Evolutionary conservation across 1,139 yeast species (phyloP).

Genomic region (Suhomyces yuchorum): DNA sequence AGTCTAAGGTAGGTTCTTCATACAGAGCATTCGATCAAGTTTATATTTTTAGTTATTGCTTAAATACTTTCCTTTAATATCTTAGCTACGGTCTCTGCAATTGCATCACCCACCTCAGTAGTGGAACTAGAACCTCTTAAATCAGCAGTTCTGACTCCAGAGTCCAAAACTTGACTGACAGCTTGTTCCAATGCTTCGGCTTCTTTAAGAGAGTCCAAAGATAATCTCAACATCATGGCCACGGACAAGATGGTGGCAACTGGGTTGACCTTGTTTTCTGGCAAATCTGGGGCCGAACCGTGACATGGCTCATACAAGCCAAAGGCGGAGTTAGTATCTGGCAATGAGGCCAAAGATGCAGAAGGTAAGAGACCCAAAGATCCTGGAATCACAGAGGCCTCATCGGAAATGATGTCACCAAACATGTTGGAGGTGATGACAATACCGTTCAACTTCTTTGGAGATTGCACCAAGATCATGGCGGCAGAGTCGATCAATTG

Average conservation of each 20-base stretch:
- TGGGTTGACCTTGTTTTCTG: constrained; percentile 87
- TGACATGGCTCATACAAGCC: constrained; percentile 98
- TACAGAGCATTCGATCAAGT: background rate
- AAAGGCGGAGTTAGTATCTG: constrained; percentile 90
- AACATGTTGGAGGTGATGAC: constrained; percentile 94
- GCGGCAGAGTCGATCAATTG: constrained; percentile 98
- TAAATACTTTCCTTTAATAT: constrained; percentile 37
- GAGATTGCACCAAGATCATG: constrained; percentile 90
- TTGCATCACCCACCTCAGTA: constrained; percentile 89
- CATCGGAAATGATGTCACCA: constrained; percentile 97
- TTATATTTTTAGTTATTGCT: background rate
- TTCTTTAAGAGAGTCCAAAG: constrained; percentile 77
- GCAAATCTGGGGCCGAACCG: constrained; percentile 96
- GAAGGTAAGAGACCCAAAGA: constrained; percentile 94
- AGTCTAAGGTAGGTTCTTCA: too few relatives aligned
- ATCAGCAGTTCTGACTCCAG: constrained; percentile 89
- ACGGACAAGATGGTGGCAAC: constrained; percentile 92
- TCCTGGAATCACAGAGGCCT: constrained; percentile 97
- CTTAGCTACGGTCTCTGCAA: constrained; percentile 69
- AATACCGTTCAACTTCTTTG: constrained; percentile 87
- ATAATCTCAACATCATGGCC: constrained; percentile 95
- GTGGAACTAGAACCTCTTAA: constrained; percentile 81
- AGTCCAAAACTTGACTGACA: constrained; percentile 76
- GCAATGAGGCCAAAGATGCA: constrained; percentile 93
- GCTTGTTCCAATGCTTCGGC: constrained; percentile 91